Conservation (phyloP, 257 asterid species). For the Penstemon eatonii region DNA sequence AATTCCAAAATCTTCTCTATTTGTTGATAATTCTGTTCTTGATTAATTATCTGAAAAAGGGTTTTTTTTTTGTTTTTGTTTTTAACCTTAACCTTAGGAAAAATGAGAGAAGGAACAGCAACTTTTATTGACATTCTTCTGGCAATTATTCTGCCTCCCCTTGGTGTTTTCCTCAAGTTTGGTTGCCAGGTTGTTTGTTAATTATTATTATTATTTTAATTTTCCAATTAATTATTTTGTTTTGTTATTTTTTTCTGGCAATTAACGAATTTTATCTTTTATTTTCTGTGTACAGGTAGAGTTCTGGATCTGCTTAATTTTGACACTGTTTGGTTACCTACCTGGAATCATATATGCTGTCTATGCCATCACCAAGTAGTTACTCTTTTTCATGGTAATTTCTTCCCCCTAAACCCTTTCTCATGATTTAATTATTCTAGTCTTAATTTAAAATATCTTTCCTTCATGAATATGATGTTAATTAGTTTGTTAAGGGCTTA, state of each 20-base stretch:
- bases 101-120: conserved; percentile 50
- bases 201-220: background rate
- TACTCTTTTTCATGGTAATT: too few relatives aligned
- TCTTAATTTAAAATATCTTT: too few relatives aligned
- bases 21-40: too few relatives aligned
- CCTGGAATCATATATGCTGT: conserved; percentile 82
- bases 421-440: too few relatives aligned
- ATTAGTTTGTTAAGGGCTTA: too few relatives aligned
- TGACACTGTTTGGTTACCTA: conserved; percentile 70
- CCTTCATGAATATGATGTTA: too few relatives aligned
- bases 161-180: conserved; percentile 78
- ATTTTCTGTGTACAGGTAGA: conserved; percentile 46
- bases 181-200: conserved; percentile 60
- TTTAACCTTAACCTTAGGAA: background rate
- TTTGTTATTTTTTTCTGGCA: background rate
- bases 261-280: background rate
- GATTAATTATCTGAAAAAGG: too few relatives aligned
- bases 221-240: background rate
- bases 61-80: too few relatives aligned
- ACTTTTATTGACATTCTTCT: conserved; percentile 59
- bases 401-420: too few relatives aligned
- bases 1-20: too few relatives aligned
- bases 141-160: conserved; percentile 86
- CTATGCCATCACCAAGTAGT: conserved; percentile 67
- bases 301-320: conserved; percentile 76